A percentile compares a stretch with the other conserved stretches of the same genome.
These are phyloP conservation scores for Hypoxylon sp. DNA, from an alignment of 2,329 filamentous ascomycete genomes.

Conservation along the genomic window DNA sequence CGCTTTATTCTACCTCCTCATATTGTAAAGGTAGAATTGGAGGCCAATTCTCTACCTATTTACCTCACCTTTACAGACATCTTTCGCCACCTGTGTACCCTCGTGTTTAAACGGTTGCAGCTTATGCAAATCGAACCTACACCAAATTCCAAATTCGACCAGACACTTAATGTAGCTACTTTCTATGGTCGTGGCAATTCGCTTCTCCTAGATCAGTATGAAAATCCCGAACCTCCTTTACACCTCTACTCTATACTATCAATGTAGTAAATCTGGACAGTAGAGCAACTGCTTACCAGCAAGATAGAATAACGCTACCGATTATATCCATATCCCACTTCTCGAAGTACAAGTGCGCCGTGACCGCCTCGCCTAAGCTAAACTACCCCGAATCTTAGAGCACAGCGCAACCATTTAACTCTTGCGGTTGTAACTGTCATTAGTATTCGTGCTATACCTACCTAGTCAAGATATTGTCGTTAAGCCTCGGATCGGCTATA, in stretches of 20 bases:
- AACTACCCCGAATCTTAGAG: too few species aligned
- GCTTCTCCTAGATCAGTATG: conserved; percentile 20
- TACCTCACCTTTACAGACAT: conserved; percentile 2
- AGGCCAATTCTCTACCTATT: background rate
- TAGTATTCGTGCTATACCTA: too few species aligned
- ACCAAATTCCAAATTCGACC: conserved; percentile 14
- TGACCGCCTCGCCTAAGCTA: conserved; percentile 17
- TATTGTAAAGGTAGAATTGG: conserved; percentile 4
- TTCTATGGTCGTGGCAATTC: conserved; percentile 9
- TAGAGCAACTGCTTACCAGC: conserved; percentile 27
- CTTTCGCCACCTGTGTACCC: conserved; percentile 19
- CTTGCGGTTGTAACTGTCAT: too few species aligned
- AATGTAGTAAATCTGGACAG: conserved; percentile 13
- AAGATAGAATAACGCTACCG: conserved; percentile 22
- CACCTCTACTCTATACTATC: conserved; percentile 18
- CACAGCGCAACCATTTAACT: too few species aligned
- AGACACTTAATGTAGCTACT: conserved; percentile 27
- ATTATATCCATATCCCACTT: conserved; percentile 3
- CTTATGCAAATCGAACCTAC: conserved; percentile 9
- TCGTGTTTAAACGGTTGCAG: conserved; percentile 20
- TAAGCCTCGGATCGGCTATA: too few species aligned
- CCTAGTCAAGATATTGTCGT: too few species aligned
- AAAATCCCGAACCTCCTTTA: conserved; percentile 4
- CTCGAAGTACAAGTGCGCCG: conserved; percentile 21
- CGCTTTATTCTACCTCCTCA: conserved; percentile 1